Percentiles rank a stretch among this genome's conserved stretches.
Conservation (phyloP, 1,284 basidiomycete species). For the Mycosarcoma mackinlayi region DNA sequence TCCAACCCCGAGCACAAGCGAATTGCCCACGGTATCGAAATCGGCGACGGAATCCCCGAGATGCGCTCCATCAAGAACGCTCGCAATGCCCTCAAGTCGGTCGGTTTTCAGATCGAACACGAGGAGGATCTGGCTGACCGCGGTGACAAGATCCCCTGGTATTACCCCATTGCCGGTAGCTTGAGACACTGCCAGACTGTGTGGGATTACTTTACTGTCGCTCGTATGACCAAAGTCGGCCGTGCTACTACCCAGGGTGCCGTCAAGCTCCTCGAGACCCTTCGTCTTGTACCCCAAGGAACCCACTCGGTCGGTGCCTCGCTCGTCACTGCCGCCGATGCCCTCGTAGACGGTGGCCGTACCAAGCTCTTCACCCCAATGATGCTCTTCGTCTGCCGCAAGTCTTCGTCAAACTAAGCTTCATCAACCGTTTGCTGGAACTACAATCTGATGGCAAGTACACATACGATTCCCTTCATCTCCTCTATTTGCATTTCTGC, state of each 20-base stretch:
- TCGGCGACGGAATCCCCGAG: slow-evolving; percentile 97
- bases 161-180: slow-evolving; percentile 95
- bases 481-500: not conserved
- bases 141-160: slow-evolving; percentile 85
- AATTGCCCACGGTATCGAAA: slow-evolving; percentile 79
- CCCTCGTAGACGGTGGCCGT: slow-evolving; percentile 85
- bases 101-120: slow-evolving; percentile 88
- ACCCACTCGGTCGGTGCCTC: slow-evolving; percentile 90
- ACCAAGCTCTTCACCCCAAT: slow-evolving; percentile 76
- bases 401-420: slow-evolving; percentile 27
- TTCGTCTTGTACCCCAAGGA: slow-evolving; percentile 89
- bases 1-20: slow-evolving; percentile 87
- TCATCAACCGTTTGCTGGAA: not conserved
- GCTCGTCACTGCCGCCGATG: slow-evolving; percentile 82
- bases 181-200: slow-evolving; percentile 89
- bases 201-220: slow-evolving; percentile 78
- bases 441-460: not conserved
- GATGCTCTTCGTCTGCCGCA: slow-evolving; percentile 59
- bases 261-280: slow-evolving; percentile 80
- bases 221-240: slow-evolving; percentile 83
- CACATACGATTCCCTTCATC: not conserved
- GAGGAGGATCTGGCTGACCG: slow-evolving; percentile 95
- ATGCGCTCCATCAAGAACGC: slow-evolving; percentile 85
- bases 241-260: slow-evolving; percentile 85
- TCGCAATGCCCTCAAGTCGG: slow-evolving; percentile 81